Evolutionary conservation across 1,139 yeast genomes (phyloP).

Genomic region (Waltiozyma sp.): DNA sequence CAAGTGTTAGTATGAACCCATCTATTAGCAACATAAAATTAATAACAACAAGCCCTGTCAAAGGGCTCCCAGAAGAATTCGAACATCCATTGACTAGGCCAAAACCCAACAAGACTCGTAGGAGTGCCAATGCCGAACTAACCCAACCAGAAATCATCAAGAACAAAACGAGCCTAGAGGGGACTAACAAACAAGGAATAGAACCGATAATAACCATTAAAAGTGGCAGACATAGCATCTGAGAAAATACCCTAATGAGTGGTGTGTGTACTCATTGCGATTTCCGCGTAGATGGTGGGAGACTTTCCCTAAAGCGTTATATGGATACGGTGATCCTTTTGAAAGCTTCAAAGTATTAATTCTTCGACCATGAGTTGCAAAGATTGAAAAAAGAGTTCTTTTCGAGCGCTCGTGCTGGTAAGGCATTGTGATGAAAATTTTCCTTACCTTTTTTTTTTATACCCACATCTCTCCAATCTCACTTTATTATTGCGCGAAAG

Average conservation of each 20-base stretch:
- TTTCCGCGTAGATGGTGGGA: conserved; percentile 59
- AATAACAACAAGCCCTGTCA: not conserved
- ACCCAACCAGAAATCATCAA: not conserved
- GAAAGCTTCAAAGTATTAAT: conserved; percentile 76
- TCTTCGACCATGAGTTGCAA: conserved; percentile 50
- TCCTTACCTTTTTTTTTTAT: too few relatives aligned
- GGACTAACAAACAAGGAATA: conserved; percentile 10
- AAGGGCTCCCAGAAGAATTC: not conserved
- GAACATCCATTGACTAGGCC: not conserved
- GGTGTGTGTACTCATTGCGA: conserved; percentile 25
- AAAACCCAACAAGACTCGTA: not conserved
- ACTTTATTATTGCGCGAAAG: not conserved
- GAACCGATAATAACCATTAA: conserved; percentile 6
- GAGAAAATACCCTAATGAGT: conserved; percentile 10
- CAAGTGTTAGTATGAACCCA: not conserved
- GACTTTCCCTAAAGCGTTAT: conserved; percentile 86
- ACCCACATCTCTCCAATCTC: too few relatives aligned
- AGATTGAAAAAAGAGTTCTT: conserved; percentile 7
- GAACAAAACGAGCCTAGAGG: not conserved
- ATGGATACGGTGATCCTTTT: conserved; percentile 29
- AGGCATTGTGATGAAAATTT: not conserved
- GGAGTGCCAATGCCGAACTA: not conserved
- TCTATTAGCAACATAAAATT: not conserved
- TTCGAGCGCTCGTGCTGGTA: too few relatives aligned
- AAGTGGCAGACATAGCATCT: not conserved